Conservation (phyloP, 2,329 filamentous ascomycete species). For the Knufia fluminis region DNA sequence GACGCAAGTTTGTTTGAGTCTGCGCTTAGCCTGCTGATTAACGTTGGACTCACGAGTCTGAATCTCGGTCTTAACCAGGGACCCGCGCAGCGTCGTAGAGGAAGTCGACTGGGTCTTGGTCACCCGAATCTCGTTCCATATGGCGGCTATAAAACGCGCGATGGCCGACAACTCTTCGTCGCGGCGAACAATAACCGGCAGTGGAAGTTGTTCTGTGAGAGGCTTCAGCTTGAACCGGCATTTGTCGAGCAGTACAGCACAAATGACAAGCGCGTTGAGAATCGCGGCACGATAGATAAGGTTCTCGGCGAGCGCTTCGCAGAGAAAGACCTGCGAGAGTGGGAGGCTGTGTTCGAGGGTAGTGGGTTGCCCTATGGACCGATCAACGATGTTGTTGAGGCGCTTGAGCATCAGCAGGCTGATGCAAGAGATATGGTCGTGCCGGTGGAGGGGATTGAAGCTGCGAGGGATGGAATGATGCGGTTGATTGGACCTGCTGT, state of each 20-base stretch:
- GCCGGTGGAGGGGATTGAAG: conserved; percentile 16
- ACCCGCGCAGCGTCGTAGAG: conserved; percentile 13
- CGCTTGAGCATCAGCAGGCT: conserved; percentile 19
- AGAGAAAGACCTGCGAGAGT: conserved; percentile 17
- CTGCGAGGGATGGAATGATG: conserved; percentile 18
- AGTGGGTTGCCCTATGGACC: conserved; percentile 21
- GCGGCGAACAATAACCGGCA: conserved; percentile 22
- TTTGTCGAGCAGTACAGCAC: conserved; percentile 16
- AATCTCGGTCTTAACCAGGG: conserved; percentile 18
- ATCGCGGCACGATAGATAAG: conserved; percentile 16
- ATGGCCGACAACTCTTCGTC: conserved; percentile 18
- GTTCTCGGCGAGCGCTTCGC: conserved; percentile 15
- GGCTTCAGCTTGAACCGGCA: conserved; percentile 1
- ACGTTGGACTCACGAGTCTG: conserved; percentile 20
- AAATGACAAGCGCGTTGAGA: conserved; percentile 19
- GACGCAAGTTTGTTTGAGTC: conserved; percentile 20
- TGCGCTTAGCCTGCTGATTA: conserved; percentile 23
- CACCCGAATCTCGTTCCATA: conserved; percentile 21
- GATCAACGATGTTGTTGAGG: conserved; percentile 21
- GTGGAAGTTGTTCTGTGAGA: conserved; percentile 20
- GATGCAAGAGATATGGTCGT: conserved; percentile 19
- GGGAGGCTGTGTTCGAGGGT: conserved; percentile 17
- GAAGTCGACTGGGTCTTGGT: conserved; percentile 17
- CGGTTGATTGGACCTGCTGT: conserved; percentile 19
- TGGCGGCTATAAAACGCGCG: conserved; percentile 17